Base-by-base conservation (phyloP, 2,329 filamentous ascomycete species). In the Penicillium hesseltinei region DNA sequence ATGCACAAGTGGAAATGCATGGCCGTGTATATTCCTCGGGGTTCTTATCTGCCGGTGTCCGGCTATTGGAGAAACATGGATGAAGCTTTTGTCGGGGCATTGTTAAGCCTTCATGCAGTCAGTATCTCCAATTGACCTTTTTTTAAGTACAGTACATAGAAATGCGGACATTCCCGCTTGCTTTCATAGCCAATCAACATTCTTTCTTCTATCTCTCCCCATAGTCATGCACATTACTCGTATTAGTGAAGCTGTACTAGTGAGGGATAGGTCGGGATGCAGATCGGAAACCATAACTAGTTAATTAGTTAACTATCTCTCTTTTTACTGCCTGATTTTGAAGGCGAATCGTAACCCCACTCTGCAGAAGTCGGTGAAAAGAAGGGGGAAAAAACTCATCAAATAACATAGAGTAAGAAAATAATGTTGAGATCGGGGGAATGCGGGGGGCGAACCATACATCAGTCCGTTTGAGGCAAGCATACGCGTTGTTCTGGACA, bases 391-490 rank as follows among this genome's bases (percentile, higher is more conserved):
- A 23, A 38, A 33, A 2, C 6, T 25, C 21, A 19, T 25, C 38
- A 3, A 13, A 48, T 11, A 31, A 21, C 2, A 19, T 19, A 42
- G 17, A 19, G 27, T 23, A 19, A 45, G 25, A 11, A 23, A 44
- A 11, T n/a, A 13, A 8, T 31, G 19, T 19, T 21, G 35, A 35
- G 23, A 54, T 61, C 58, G 60, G 62, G 43, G 45, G 9, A 64
- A 63, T 54, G 63, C 60, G 63, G 62, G 63, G 62, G 38, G 25
- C 19, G 23, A 45, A 36, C 27, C 44, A 52, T 31, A 49, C 40
- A 58, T 58, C 44, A 53, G 45, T 62, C 61, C 62, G 11, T 46
- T 62, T 62, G 21, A 36, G 61, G 64, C 49, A 66, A 60, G 45
- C 53, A 35, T 52, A 65, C 52, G 59, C 64, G 62, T 62, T 25